Evolutionary conservation across 1,284 basidiomycete genomes (phyloP).

Genomic region (Sporisorium scitamineum): DNA sequence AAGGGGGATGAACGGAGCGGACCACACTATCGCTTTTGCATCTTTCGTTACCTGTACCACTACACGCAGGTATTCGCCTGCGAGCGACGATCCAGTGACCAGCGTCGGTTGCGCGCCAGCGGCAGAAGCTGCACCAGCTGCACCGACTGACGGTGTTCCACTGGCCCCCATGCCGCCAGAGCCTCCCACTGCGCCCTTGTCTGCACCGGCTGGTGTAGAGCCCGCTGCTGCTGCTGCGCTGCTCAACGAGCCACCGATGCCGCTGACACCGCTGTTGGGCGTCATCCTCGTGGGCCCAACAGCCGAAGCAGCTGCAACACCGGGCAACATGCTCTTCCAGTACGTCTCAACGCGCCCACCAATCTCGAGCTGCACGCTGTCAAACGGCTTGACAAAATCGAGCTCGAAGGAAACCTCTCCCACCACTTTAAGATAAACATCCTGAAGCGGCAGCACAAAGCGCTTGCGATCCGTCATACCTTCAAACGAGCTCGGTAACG

Average conservation of each 20-base stretch:
- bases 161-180: conserved; percentile 15
- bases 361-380: conserved; percentile 92
- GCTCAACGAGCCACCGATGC: conserved; percentile 26
- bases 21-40: conserved; percentile 83
- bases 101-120: conserved; percentile 68
- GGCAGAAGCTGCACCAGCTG: conserved; percentile 20
- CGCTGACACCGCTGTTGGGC: conserved; percentile 53
- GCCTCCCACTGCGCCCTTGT: conserved; percentile 11
- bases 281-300: conserved; percentile 56
- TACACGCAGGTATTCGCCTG: conserved; percentile 86
- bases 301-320: conserved; percentile 25
- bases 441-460: conserved; percentile 79
- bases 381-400: conserved; percentile 88
- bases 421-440: conserved; percentile 91
- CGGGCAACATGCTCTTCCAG: conserved; percentile 68
- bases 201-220: conserved; percentile 11
- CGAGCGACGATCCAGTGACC: conserved; percentile 85
- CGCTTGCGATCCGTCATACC: conserved; percentile 62
- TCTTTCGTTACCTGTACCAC: conserved; percentile 93
- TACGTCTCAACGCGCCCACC: conserved; percentile 78
- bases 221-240: conserved; percentile 28
- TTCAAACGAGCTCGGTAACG: conserved; percentile 81
- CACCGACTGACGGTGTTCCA: conserved; percentile 22
- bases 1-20: conserved; percentile 80
- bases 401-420: conserved; percentile 94